These are phyloP conservation scores for Pleurotus platypus DNA, from an alignment of 768 basidiomycete species.

Conservation along the genomic window DNA sequence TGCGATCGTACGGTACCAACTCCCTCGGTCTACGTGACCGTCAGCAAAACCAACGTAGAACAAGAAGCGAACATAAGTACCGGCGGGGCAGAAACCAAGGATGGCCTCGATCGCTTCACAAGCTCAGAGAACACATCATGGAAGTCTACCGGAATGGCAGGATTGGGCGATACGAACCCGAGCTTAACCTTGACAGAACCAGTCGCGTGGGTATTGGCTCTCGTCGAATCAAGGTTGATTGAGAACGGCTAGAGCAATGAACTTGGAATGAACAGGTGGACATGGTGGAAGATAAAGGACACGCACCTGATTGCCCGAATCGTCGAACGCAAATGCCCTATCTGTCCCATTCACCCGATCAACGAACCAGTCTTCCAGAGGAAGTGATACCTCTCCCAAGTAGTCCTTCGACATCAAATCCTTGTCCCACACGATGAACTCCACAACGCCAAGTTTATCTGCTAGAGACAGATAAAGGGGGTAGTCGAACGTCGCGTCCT, in stretches of 20 bases:
- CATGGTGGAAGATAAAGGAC: neutral
- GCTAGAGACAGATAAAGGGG: conserved; percentile 77
- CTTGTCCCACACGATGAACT: conserved; percentile 92
- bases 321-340: conserved; percentile 50
- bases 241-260: conserved; percentile 26
- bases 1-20: conserved; percentile 78
- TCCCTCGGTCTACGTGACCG: conserved; percentile 63
- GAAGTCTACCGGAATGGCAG: conserved; percentile 42
- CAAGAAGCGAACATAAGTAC: conserved; percentile 29
- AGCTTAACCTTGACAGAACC: conserved; percentile 43
- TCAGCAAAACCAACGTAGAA: neutral
- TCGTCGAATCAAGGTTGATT: conserved; percentile 36
- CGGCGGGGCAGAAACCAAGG: conserved; percentile 74
- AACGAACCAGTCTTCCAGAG: conserved; percentile 82
- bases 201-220: conserved; percentile 33
- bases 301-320: conserved; percentile 66
- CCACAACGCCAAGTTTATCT: conserved; percentile 68
- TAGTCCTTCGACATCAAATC: conserved; percentile 91
- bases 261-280: neutral
- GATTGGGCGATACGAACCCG: conserved; percentile 45
- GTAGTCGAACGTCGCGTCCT: conserved; percentile 86
- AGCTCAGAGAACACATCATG: conserved; percentile 63
- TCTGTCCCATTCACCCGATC: conserved; percentile 23
- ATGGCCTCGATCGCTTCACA: conserved; percentile 58
- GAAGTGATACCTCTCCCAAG: conserved; percentile 80